These are phyloP conservation scores for Penicillium palitans DNA, from an alignment of 2,329 filamentous ascomycete species.

Conservation along the genomic window DNA sequence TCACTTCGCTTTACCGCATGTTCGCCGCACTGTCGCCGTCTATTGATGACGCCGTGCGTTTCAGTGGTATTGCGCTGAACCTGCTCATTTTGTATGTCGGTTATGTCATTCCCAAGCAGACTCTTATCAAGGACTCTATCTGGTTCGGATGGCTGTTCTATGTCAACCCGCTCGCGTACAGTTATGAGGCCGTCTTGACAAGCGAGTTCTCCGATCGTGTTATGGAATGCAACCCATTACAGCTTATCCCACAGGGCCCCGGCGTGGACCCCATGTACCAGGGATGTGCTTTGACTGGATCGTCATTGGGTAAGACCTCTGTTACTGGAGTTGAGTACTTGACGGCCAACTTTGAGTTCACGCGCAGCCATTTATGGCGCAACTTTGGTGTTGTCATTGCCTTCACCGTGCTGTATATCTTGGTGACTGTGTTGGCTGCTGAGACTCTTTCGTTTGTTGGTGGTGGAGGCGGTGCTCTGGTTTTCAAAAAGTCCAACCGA, in stretches of 20 bases:
- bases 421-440: slow-evolving; percentile 68
- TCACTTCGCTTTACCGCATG: slow-evolving; percentile 66
- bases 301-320: slow-evolving; percentile 50
- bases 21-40: slow-evolving; percentile 64
- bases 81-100: slow-evolving; percentile 64
- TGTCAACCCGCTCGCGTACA: slow-evolving; percentile 57
- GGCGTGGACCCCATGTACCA: slow-evolving; percentile 57
- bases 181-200: slow-evolving; percentile 66
- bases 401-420: slow-evolving; percentile 71
- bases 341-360: slow-evolving; percentile 56
- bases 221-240: slow-evolving; percentile 60
- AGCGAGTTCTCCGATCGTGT: slow-evolving; percentile 63
- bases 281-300: slow-evolving; percentile 64
- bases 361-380: slow-evolving; percentile 62
- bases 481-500: slow-evolving; percentile 69
- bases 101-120: slow-evolving; percentile 67
- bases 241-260: slow-evolving; percentile 62
- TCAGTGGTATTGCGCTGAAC: slow-evolving; percentile 62
- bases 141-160: slow-evolving; percentile 67
- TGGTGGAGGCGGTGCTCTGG: slow-evolving; percentile 65
- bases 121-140: slow-evolving; percentile 58
- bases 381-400: slow-evolving; percentile 78
- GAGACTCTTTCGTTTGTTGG: slow-evolving; percentile 66
- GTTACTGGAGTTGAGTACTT: slow-evolving; percentile 60
- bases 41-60: slow-evolving; percentile 66